Conservation (phyloP, 148 eudicot genomes). For the Drosera capensis region DNA sequence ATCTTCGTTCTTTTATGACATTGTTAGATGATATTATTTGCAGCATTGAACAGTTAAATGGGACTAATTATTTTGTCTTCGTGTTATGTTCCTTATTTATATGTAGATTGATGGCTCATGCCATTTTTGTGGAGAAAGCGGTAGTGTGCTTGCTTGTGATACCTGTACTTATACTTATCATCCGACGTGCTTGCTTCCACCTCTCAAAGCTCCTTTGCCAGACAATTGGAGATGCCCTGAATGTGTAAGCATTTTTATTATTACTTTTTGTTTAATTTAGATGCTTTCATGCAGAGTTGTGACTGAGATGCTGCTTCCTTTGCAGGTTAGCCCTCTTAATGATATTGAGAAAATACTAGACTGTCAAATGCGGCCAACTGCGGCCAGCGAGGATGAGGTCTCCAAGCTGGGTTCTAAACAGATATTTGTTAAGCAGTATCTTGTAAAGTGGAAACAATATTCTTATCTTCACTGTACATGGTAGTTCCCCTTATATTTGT, state of each 20-base stretch:
- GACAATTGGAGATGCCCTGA: constrained; percentile 79
- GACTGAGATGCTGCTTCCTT: constrained; percentile 8
- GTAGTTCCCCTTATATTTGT: too few species aligned
- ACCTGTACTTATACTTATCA: constrained; percentile 82
- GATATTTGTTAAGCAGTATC: constrained; percentile 69
- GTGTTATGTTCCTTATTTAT: constrained; percentile 6
- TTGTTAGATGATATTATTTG: too few species aligned
- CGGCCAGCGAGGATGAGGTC: constrained; percentile 50
- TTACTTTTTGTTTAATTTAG: background rate
- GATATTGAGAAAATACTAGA: constrained; percentile 92
- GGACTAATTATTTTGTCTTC: background rate
- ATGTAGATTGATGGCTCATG: constrained; percentile 59
- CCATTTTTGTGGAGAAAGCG: constrained; percentile 54
- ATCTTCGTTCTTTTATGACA: too few species aligned
- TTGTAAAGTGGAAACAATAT: constrained; percentile 91
- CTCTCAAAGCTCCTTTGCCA: constrained; percentile 70
- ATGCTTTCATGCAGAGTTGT: background rate
- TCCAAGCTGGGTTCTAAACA: constrained; percentile 60
- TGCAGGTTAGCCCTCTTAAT: constrained; percentile 78
- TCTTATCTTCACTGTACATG: constrained; percentile 96
- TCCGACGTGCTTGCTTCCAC: constrained; percentile 72
- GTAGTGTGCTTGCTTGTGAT: constrained; percentile 48
- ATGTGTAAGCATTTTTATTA: constrained; percentile 46
- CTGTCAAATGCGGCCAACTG: constrained; percentile 69
- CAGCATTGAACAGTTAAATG: background rate